A percentile compares a stretch with the other conserved stretches of the same genome.
phyloP scores from a whole-genome alignment of 2,329 filamentous ascomycete genomes.

The Clonostachys sp. region DNA sequence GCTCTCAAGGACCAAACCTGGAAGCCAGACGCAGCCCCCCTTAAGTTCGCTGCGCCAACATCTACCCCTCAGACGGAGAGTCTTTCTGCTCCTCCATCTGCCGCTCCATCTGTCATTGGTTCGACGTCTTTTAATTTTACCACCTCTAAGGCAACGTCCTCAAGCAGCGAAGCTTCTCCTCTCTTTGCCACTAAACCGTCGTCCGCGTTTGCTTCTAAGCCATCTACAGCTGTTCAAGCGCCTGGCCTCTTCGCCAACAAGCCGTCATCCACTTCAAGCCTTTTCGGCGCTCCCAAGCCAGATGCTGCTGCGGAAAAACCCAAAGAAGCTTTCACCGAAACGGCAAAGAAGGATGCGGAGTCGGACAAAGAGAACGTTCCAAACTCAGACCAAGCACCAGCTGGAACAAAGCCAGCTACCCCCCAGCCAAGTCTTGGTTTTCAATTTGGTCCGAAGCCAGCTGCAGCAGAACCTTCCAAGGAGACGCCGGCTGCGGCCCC shows the following conservation, averaged over 20 bases:
- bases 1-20: constrained; percentile 28
- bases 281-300: constrained; percentile 28
- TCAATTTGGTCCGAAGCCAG: constrained; percentile 25
- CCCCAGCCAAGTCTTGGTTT: constrained; percentile 19
- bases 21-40: constrained; percentile 42
- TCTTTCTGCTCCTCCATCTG: neutral
- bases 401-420: constrained; percentile 1
- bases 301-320: constrained; percentile 18
- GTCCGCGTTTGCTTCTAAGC: too few species aligned
- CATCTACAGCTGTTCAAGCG: constrained; percentile 4
- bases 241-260: constrained; percentile 27
- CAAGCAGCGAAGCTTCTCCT: too few species aligned
- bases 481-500: constrained; percentile 13
- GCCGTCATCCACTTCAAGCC: constrained; percentile 19
- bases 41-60: constrained; percentile 44
- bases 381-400: constrained; percentile 21
- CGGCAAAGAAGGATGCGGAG: constrained; percentile 25
- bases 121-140: constrained; percentile 13
- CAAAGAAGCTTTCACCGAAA: constrained; percentile 6
- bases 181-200: too few species aligned
- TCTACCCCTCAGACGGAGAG: constrained; percentile 8
- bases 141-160: constrained; percentile 1
- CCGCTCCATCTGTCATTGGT: neutral
- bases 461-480: constrained; percentile 16
- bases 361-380: constrained; percentile 40